phyloP scores from a whole-genome alignment of 345 rosid genomes.

The Acer campestre region DNA sequence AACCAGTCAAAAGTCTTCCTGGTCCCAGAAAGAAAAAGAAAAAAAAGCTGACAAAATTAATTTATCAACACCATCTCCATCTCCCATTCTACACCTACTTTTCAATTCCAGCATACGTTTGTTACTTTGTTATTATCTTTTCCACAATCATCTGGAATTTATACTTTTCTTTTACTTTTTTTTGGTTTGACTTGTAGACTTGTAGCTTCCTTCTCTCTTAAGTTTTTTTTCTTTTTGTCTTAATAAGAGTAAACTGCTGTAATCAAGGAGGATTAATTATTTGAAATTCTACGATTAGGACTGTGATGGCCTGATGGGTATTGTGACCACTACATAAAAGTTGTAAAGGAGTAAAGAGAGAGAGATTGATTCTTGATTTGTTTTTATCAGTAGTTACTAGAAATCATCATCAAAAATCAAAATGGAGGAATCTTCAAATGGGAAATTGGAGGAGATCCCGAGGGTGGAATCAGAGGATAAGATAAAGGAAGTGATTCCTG shows the following conservation, averaged over 20 bases:
- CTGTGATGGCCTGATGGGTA: background rate
- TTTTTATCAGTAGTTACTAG: background rate
- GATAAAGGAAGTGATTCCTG: background rate
- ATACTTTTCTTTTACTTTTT: background rate
- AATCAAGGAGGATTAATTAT: background rate
- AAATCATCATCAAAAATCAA: background rate
- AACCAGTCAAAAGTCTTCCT: background rate
- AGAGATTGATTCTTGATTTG: background rate
- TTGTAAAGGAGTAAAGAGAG: background rate
- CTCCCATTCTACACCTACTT: conserved; percentile 21
- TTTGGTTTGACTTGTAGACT: background rate
- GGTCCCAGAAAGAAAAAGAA: background rate
- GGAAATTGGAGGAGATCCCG: conserved; percentile 23
- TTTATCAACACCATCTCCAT: background rate
- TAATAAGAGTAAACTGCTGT: background rate
- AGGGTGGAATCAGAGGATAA: conserved; percentile 21
- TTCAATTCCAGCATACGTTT: conserved; percentile 3
- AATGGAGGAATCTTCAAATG: conserved; percentile 37
- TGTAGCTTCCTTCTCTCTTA: background rate
- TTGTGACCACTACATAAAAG: background rate
- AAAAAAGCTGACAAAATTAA: background rate
- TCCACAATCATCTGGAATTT: background rate
- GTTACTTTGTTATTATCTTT: background rate
- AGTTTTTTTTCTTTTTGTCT: background rate
- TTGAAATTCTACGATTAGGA: background rate